Conservation (phyloP, 1,139 yeast species). For the Komagataea norvegica region DNA sequence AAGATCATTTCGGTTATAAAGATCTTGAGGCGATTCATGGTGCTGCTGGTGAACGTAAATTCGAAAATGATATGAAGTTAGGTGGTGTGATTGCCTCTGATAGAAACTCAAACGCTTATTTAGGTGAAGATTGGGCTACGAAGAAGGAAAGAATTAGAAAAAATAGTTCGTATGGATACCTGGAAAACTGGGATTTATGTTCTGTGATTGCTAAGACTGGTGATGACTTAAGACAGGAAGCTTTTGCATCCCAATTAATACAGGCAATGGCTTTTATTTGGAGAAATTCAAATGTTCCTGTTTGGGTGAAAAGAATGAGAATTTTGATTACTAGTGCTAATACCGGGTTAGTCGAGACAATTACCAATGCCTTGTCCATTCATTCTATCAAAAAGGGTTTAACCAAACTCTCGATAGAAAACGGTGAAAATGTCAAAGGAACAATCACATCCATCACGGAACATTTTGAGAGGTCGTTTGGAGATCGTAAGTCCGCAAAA, state of each 20-base stretch:
- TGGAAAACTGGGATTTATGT: constrained; percentile 88
- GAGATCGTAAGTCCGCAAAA: constrained; percentile 46
- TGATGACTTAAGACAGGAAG: constrained; percentile 92
- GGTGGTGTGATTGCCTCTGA: constrained; percentile 51
- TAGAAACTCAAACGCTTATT: constrained; percentile 41
- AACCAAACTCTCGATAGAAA: constrained; percentile 64
- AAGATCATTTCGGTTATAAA: constrained; percentile 57
- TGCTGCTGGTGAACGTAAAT: constrained; percentile 84
- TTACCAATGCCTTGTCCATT: constrained; percentile 86
- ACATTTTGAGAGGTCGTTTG: constrained; percentile 72
- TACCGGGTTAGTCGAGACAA: constrained; percentile 91
- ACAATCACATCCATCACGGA: constrained; percentile 68
- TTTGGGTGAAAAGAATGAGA: constrained; percentile 92
- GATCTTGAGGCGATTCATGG: constrained; percentile 55
- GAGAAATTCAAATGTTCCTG: constrained; percentile 59
- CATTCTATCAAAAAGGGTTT: constrained; percentile 92
- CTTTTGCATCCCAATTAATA: constrained; percentile 92
- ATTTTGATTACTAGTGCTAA: constrained; percentile 86
- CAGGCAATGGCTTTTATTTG: constrained; percentile 82
- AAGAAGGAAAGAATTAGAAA: constrained; percentile 76
- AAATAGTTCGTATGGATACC: constrained; percentile 76
- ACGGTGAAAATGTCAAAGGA: constrained; percentile 65
- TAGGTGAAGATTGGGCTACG: constrained; percentile 90
- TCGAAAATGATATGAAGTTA: constrained; percentile 84
- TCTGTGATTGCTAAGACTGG: constrained; percentile 97